Evolutionary conservation across 495 filamentous ascomycete genomes (phyloP).

Genomic region (Penicillium nucicola): DNA sequence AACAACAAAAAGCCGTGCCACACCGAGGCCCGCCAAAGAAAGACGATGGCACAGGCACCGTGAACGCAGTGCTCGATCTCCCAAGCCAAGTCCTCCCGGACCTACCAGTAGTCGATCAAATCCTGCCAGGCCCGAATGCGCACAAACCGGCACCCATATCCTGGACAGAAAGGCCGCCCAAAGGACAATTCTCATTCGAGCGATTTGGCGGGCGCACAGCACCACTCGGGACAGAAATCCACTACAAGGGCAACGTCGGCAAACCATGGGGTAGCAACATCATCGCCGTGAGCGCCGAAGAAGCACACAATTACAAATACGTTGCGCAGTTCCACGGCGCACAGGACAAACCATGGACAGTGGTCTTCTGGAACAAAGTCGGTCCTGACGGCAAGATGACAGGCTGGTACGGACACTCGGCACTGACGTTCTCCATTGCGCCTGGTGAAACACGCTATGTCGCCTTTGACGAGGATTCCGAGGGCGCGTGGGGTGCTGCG

Average conservation of each 20-base stretch:
- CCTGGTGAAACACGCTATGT: constrained; percentile 42
- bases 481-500: constrained; percentile 38
- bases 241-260: constrained; percentile 48
- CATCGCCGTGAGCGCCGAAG: constrained; percentile 33
- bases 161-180: constrained; percentile 29
- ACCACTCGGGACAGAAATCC: constrained; percentile 23
- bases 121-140: constrained; percentile 1
- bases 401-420: constrained; percentile 46
- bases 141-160: neutral
- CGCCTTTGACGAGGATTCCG: constrained; percentile 47
- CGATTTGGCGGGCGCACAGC: constrained; percentile 31
- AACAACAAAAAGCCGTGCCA: neutral
- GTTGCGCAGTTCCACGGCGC: constrained; percentile 43
- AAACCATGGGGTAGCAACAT: constrained; percentile 55
- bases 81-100: constrained; percentile 5
- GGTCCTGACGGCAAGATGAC: constrained; percentile 38
- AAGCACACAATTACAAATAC: constrained; percentile 42
- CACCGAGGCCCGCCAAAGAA: neutral
- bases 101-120: constrained; percentile 5
- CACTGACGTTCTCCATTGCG: constrained; percentile 41
- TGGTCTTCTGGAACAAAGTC: constrained; percentile 55
- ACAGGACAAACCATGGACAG: constrained; percentile 33
- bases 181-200: constrained; percentile 16
- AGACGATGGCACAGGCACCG: neutral
- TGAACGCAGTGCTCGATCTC: neutral